phyloP scores from a whole-genome alignment of 2,329 filamentous ascomycete genomes.

The Neophaeococcomyces aloes region DNA sequence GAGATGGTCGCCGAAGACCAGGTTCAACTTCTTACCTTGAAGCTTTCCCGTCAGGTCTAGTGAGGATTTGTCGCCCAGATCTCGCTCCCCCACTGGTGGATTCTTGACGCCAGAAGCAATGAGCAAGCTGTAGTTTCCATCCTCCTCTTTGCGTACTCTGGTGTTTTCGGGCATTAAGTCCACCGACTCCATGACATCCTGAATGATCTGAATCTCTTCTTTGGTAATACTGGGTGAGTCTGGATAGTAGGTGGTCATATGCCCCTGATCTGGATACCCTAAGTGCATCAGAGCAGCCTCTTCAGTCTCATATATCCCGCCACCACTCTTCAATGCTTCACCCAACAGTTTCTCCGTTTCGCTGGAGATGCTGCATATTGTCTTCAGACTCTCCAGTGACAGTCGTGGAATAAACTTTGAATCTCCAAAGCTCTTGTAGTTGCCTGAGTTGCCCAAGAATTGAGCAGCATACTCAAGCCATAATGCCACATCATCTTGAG shows the following conservation, averaged over 20 bases:
- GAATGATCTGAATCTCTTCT: constrained; percentile 60
- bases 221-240: constrained; percentile 64
- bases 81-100: constrained; percentile 53
- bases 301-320: constrained; percentile 60
- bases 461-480: constrained; percentile 70
- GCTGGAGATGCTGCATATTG: constrained; percentile 49
- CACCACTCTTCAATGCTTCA: constrained; percentile 46
- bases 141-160: constrained; percentile 55
- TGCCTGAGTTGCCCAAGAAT: constrained; percentile 70
- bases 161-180: constrained; percentile 65
- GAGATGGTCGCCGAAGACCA: constrained; percentile 65
- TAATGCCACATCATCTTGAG: constrained; percentile 51
- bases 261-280: constrained; percentile 62
- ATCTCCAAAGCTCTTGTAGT: constrained; percentile 82
- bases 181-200: constrained; percentile 63
- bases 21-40: constrained; percentile 56
- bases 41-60: constrained; percentile 52
- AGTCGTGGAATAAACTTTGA: constrained; percentile 72
- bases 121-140: constrained; percentile 58
- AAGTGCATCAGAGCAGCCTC: constrained; percentile 60
- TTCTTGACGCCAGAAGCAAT: constrained; percentile 58
- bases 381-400: constrained; percentile 51
- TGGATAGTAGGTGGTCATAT: constrained; percentile 75
- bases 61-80: constrained; percentile 55
- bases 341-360: constrained; percentile 56